Evolutionary conservation across 78 protist species (phyloP), one percentile per base, ranked within the genome.

Genomic region (Dictyostelium firmibasis): DNA sequence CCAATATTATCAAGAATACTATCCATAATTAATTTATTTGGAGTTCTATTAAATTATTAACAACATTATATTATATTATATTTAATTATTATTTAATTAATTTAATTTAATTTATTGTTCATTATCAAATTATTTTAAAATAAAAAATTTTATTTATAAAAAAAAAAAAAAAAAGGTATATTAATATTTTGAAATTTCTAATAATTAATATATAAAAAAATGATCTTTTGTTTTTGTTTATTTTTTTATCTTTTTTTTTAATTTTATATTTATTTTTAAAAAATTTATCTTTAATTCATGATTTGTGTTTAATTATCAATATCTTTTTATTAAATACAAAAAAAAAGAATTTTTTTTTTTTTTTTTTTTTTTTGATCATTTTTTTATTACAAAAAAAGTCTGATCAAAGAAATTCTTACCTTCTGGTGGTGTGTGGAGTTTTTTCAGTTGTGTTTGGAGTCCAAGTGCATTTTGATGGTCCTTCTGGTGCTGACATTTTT

Each of bases 1-100:
- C 99, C 99, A 41, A 99, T 98, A 41, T 81, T 77, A 16, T 98
- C 97, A 23, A 98, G 87, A n/a, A 97, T 94, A 44, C 29, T 96
- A 23, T 50, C 83, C n/a, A 62, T 83, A 50, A 97, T 83, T 75
- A 57, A 72, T 75, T 96, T 96, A 31, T 82, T 70, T 57, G 13
- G 85, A 10, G 36, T 57, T 29, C 93, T 86, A 33, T 62, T 53
- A 27, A 11, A 7, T 27, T 62, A 62, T 62, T 62, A n/a, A n/a
- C n/a, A n/a, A n/a, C n/a, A 0, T 10, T 50, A 50, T 62, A n/a
- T n/a, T 62, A 4, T 62, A 14, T 62, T 62, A 50, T 8, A 41
- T 67, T 23, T 1, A 57, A 14, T 4, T 4, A 2, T 27, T 35
- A 41, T 36, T 36, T 25, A 70, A n/a, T n/a, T n/a, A n/a, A n/a